Conservation (phyloP, 2,329 filamentous ascomycete species). For the Ceratocystis alfenasii region DNA sequence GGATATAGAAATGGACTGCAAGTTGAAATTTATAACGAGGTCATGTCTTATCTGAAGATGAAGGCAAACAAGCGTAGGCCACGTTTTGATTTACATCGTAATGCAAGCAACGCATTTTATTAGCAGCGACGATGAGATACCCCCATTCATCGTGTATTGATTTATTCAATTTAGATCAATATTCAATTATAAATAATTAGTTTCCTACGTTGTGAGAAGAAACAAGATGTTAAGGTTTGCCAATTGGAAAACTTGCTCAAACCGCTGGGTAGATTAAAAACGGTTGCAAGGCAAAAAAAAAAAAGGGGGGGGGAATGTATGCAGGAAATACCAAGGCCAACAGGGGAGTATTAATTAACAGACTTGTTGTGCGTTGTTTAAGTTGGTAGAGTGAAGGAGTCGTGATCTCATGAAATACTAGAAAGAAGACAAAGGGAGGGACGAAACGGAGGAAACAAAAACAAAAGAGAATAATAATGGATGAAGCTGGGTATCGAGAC, state of each 20-base stretch:
- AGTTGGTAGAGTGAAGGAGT: neutral
- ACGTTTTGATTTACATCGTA: neutral
- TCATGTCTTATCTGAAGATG: too few species aligned
- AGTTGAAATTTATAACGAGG: too few species aligned
- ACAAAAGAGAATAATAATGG: neutral
- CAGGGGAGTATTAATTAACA: neutral
- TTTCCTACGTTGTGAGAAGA: neutral
- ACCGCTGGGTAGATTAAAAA: neutral
- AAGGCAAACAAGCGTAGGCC: too few species aligned
- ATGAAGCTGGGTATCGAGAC: neutral
- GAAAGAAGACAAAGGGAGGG: slow-evolving; percentile 10
- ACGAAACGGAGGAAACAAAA: neutral
- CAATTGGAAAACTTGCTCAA: neutral
- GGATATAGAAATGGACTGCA: too few species aligned
- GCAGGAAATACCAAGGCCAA: neutral
- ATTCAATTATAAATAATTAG: neutral
- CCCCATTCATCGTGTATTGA: neutral
- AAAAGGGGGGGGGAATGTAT: neutral
- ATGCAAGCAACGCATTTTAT: neutral
- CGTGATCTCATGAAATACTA: slow-evolving; percentile 7
- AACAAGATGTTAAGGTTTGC: neutral
- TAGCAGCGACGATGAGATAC: neutral
- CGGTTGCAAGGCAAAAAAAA: neutral
- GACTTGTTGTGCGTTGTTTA: neutral
- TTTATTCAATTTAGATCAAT: neutral